These are phyloP conservation scores for Endocalyx cinctus DNA, from an alignment of 2,329 filamentous ascomycete genomes.

Conservation along the genomic window DNA sequence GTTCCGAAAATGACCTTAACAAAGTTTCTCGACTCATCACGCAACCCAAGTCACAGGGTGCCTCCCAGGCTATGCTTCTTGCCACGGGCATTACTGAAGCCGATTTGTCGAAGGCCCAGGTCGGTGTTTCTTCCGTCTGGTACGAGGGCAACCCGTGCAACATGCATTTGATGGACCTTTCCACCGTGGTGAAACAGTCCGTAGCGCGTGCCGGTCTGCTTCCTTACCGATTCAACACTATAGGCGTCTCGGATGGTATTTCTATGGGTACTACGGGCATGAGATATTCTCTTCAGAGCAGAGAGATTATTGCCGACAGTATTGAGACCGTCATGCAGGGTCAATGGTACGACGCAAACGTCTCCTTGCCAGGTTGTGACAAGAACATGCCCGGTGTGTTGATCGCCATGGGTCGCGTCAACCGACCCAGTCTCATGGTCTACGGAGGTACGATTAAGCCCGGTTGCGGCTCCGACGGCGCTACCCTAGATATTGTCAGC, in stretches of 20 bases:
- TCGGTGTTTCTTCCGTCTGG: conserved; percentile 98
- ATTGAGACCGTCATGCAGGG: conserved; percentile 99
- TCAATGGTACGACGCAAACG: conserved; percentile 97
- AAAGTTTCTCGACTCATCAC: conserved; percentile 81
- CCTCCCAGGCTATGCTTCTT: conserved; percentile 98
- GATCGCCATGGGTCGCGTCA: conserved; percentile 92
- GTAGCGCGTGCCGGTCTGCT: conserved; percentile 70
- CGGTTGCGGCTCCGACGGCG: conserved; percentile 73
- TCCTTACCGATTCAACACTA: conserved; percentile 98
- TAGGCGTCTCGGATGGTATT: conserved; percentile 95
- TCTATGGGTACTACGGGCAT: conserved; percentile 98
- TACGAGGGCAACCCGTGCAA: conserved; percentile 98
- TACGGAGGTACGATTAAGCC: conserved; percentile 94
- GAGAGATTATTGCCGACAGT: conserved; percentile 95
- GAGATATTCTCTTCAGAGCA: conserved; percentile 89
- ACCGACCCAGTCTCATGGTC: conserved; percentile 93
- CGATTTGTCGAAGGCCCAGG: conserved; percentile 94
- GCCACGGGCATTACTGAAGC: conserved; percentile 81
- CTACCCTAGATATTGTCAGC: conserved; percentile 87
- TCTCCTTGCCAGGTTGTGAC: conserved; percentile 95
- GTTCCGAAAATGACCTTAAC: conserved; percentile 63
- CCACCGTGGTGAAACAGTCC: conserved; percentile 63
- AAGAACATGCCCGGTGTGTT: conserved; percentile 98
- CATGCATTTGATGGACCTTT: conserved; percentile 94
- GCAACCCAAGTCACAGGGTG: conserved; percentile 95